phyloP scores from a whole-genome alignment of 2,329 filamentous ascomycete genomes.

The Metarhizium humberi region DNA sequence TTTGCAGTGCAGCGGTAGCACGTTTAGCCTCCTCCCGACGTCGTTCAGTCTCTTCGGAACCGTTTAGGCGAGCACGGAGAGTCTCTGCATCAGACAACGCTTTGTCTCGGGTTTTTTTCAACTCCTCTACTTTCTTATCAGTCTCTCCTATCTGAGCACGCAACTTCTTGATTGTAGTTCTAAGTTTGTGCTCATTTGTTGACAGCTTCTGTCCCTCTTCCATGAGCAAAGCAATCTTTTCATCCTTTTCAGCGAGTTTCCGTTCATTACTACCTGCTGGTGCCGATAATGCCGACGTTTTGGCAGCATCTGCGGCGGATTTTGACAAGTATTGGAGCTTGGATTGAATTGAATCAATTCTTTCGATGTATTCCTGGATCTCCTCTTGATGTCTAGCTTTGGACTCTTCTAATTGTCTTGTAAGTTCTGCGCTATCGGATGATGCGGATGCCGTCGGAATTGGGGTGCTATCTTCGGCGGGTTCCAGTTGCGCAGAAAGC shows the following conservation, averaged over 20 bases:
- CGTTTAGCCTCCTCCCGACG: constrained; percentile 37
- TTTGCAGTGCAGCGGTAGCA: constrained; percentile 40
- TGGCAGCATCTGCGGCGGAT: constrained; percentile 68
- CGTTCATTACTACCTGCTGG: constrained; percentile 59
- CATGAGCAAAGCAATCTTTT: constrained; percentile 81
- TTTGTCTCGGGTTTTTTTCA: constrained; percentile 50
- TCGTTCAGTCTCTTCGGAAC: constrained; percentile 47
- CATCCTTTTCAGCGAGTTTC: constrained; percentile 80
- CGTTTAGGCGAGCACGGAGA: constrained; percentile 37
- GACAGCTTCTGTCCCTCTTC: constrained; percentile 87
- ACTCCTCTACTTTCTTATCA: constrained; percentile 54
- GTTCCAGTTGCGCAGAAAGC: neutral
- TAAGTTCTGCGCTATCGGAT: constrained; percentile 3
- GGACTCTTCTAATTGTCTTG: constrained; percentile 15
- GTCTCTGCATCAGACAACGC: constrained; percentile 39
- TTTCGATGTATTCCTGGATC: constrained; percentile 72
- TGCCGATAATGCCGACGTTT: constrained; percentile 54
- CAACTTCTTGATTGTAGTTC: constrained; percentile 75
- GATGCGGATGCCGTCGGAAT: neutral
- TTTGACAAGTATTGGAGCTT: constrained; percentile 84
- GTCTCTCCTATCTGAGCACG: constrained; percentile 55
- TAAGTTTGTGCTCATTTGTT: constrained; percentile 75
- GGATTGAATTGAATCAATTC: constrained; percentile 82
- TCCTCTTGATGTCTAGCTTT: constrained; percentile 59
- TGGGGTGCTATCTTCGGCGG: neutral